A percentile compares a stretch with the other conserved stretches of the same genome.
These are phyloP conservation scores for Dactylellina leptospora DNA, from an alignment of 2,329 filamentous ascomycete genomes.

Conservation along the genomic window DNA sequence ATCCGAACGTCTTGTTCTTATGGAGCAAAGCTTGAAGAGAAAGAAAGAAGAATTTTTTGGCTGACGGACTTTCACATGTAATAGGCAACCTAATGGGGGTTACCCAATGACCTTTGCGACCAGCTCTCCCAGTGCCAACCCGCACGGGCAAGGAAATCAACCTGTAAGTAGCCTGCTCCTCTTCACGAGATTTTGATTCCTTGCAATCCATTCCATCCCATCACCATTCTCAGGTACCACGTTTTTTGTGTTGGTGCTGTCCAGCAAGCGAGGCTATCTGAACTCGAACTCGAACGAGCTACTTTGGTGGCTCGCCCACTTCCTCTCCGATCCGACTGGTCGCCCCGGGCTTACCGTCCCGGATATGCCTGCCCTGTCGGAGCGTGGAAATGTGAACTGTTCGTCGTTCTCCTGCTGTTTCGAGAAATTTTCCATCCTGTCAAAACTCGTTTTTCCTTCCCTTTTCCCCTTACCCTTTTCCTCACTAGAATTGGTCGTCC, in stretches of 20 bases:
- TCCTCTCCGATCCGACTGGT: constrained; percentile 47
- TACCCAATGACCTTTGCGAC: constrained; percentile 62
- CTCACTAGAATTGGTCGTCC: constrained; percentile 12
- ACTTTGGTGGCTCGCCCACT: not conserved
- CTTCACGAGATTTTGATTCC: too few relatives aligned
- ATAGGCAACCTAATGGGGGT: constrained; percentile 56
- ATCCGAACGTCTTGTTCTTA: constrained; percentile 52
- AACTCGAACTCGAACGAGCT: not conserved
- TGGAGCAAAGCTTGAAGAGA: too few relatives aligned
- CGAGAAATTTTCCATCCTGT: constrained; percentile 50
- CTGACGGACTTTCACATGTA: constrained; percentile 45
- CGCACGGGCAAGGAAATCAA: constrained; percentile 69
- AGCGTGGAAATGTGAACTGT: constrained; percentile 19
- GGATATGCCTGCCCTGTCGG: constrained; percentile 47
- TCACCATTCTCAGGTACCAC: constrained; percentile 44
- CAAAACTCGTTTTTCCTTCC: constrained; percentile 18
- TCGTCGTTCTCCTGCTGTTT: constrained; percentile 47
- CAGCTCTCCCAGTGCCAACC: constrained; percentile 71
- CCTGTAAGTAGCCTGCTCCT: constrained; percentile 64
- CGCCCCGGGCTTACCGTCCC: constrained; percentile 44
- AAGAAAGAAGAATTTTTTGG: constrained; percentile 40
- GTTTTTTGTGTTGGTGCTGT: constrained; percentile 8
- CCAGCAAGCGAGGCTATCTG: constrained; percentile 6
- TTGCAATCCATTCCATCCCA: constrained; percentile 10
- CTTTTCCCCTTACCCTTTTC: constrained; percentile 27